Percentiles rank a stretch among this genome's conserved stretches.
phyloP scores from a whole-genome alignment of 2,329 filamentous ascomycete genomes.

The Emmonsiellopsis sp. region DNA sequence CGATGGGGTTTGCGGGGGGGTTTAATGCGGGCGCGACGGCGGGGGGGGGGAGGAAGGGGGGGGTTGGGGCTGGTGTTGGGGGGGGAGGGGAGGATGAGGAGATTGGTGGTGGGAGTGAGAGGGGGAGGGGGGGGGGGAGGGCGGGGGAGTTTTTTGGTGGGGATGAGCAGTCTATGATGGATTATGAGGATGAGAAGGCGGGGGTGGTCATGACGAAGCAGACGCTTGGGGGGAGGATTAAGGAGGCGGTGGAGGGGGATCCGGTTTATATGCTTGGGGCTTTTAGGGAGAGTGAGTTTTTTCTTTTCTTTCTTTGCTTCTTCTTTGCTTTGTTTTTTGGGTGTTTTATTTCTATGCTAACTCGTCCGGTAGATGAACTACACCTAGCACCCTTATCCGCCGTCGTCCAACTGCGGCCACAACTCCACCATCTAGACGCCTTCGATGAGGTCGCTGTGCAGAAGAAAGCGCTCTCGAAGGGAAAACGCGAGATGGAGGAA shows the following conservation, averaged over 20 bases:
- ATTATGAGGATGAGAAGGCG: constrained; percentile 23
- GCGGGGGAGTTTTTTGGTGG: constrained; percentile 16
- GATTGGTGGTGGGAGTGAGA: constrained; percentile 14
- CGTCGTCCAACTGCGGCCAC: constrained; percentile 79
- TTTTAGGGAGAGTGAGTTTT: constrained; percentile 65
- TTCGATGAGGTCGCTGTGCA: constrained; percentile 53
- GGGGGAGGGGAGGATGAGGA: constrained; percentile 2
- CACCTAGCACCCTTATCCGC: constrained; percentile 78
- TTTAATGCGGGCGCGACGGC: constrained; percentile 43
- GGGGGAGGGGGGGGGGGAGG: not conserved
- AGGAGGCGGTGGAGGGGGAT: constrained; percentile 59
- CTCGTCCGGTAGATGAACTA: constrained; percentile 55
- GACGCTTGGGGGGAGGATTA: constrained; percentile 75
- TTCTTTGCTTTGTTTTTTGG: not conserved
- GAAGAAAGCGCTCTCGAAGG: constrained; percentile 20
- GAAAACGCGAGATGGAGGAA: constrained; percentile 35
- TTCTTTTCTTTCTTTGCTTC: not conserved
- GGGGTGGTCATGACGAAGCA: constrained; percentile 61
- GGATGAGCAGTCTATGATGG: constrained; percentile 9
- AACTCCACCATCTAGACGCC: constrained; percentile 89
- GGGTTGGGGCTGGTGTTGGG: constrained; percentile 17
- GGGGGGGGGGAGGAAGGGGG: not conserved
- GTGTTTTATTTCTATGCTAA: constrained; percentile 8
- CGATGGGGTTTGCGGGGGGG: constrained; percentile 62
- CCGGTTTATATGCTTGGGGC: constrained; percentile 79